These are phyloP conservation scores for Thielaviopsis punctulata DNA, from an alignment of 2,329 filamentous ascomycete species.

Conservation along the genomic window DNA sequence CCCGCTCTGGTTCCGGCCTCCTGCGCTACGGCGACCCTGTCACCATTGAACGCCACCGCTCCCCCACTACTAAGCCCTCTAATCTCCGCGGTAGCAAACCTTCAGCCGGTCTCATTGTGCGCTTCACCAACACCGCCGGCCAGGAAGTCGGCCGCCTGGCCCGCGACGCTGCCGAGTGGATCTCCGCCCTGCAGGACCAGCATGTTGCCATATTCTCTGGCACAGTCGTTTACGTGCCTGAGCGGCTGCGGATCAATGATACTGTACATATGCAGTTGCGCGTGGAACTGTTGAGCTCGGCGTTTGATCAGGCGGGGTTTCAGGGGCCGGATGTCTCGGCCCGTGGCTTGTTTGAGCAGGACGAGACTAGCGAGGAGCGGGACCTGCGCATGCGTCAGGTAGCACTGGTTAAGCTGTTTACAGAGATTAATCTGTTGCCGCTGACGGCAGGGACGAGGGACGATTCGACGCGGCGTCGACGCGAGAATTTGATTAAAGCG, in stretches of 20 bases:
- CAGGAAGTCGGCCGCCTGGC: conserved; percentile 75
- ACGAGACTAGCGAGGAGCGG: conserved; percentile 74
- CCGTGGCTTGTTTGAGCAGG: conserved; percentile 61
- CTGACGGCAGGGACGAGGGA: conserved; percentile 54
- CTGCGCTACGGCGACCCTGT: conserved; percentile 71
- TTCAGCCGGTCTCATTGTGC: conserved; percentile 71
- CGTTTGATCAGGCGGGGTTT: conserved; percentile 27
- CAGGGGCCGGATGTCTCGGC: conserved; percentile 2
- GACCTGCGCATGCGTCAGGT: conserved; percentile 71
- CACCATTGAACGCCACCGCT: conserved; percentile 67
- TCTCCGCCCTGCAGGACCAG: conserved; percentile 82
- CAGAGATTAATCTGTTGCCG: conserved; percentile 72
- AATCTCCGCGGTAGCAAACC: conserved; percentile 37
- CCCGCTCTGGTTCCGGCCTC: conserved; percentile 58
- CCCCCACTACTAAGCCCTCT: conserved; percentile 20
- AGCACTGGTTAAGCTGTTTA: conserved; percentile 71
- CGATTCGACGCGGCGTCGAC: conserved; percentile 45
- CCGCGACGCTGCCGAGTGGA: conserved; percentile 78
- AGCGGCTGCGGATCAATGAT: conserved; percentile 72
- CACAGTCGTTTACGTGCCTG: conserved; percentile 74
- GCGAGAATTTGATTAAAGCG: conserved; percentile 71
- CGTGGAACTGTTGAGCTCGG: conserved; percentile 56
- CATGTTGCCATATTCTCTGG: conserved; percentile 77
- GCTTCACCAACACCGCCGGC: conserved; percentile 66
- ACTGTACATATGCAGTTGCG: conserved; percentile 81